Evolutionary conservation across 2,329 filamentous ascomycete species (phyloP), one percentile per base, ranked within the genome.

Genomic region (Colletotrichum gloeosporioides): DNA sequence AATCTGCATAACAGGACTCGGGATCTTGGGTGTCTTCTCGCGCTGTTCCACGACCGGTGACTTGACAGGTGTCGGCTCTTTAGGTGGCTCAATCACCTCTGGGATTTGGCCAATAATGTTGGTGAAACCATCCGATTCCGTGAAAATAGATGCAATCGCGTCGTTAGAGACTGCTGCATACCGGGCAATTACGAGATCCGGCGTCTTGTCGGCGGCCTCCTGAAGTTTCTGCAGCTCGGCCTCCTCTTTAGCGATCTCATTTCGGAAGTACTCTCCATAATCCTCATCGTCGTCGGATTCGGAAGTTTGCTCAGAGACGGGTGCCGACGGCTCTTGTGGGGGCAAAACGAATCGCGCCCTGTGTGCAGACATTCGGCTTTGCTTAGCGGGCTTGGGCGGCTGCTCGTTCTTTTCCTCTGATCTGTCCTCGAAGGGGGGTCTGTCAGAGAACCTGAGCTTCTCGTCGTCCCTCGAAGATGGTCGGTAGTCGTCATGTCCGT

Each of bases 271-370:
- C 68, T 90, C 89, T 22, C 88, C 90, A 84, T 92, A 89, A 61
- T 90, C 89, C 64, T 92, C 90, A 73, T 92, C 90, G 59, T 92
- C 89, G 67, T 88, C 78, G 15, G 87, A 88, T 70, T 92, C 90
- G 0, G 89, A 91, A 62, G 89, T 88, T 69, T 86, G 84, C 63
- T 87, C 86, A 6, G 83, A 78, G 13, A 84, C 74, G 13, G 79
- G 70, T 27, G 79, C 78, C 3, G 77, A 77, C 1, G 81, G 78
- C 68, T 82, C 81, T 73, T 85, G 87, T 9, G 83, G 81, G 4
- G 88, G 87, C 27, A 89, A 66, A 25, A 84, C 82, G 66, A 89
- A 86, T 65, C 82, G 84, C 8, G 86, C 83, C 22, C 83, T 75
- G 12, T 77, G 68, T 5, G 82, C 81, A 16, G 81, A 80, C 15